Evolutionary conservation across 257 asterid species (phyloP), one percentile per base, ranked within the genome.

Genomic region (Solanum bulbocastanum): DNA sequence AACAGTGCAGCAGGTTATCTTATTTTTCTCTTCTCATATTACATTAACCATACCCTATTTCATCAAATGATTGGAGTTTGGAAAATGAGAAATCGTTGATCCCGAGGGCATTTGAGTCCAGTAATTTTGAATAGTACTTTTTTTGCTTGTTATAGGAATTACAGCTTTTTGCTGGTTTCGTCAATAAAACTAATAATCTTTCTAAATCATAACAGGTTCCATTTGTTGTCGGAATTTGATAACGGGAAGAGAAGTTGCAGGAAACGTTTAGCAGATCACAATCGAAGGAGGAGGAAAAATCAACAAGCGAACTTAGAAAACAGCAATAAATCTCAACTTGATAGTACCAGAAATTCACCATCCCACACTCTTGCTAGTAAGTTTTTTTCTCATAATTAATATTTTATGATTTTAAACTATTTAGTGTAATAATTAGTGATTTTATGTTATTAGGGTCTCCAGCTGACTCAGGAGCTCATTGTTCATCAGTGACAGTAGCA

Each of bases 161-260:
- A 62, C 84, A 60, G 65, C 84, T 27, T 89, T 89, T 89, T 69
- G 89, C 85, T 40, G 87, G 86, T 71, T 71, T 65, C 13, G 62
- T 12, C 30, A 32, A 30, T 35, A 81, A 46, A 30, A 81, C 42
- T 81, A 35, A 73, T 60, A 78, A 86, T 83, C 81, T 74, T 37
- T 92, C 83, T 71, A 30, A 44, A 44, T 35, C 75, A 58, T 20
- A 13, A 20, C 90, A 97, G 99, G 90, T 97, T 97, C 89, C 99
- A 97, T 86, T 91, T 94, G 52, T 96, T 96, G 56, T 90, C 98
- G 60, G 99, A 97, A 88, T 97, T 97, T 37, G 99, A 97, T 86
- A 96, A 97, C 52, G 99, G 99, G 39, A 97, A 97, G 89, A 90
- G 99, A 74, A 97, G 99, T 60, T 97, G 99, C 94, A 94, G 99